Evolutionary conservation across 2,329 filamentous ascomycete genomes (phyloP), one percentile per base, ranked within the genome.

Genomic region (Trichophyton schoenleinii): DNA sequence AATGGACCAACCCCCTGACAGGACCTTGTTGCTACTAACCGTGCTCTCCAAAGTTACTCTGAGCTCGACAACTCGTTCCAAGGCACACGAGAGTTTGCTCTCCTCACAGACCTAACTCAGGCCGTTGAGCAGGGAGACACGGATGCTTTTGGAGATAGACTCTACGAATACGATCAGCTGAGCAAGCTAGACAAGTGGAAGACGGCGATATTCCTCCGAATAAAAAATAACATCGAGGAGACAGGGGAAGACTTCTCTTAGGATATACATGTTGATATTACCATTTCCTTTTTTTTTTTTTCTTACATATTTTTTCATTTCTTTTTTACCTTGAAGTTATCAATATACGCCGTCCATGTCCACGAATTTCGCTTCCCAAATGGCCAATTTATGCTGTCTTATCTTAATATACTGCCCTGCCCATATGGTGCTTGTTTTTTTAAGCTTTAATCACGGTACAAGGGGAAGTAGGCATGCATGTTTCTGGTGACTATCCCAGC

Each of bases 171-270:
- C 71, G 91, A 96, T 73, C 89, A 95, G 78, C 81, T 96, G 77
- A 94, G 86, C 77, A 94, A 94, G 80, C 78, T 97, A 70, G 91
- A 96, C 72, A 94, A 92, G 79, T 97, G 92, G 92, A 96, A 96
- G 87, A 96, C 89, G 58, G 89, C 87, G 36, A 78, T 96, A 62
- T 75, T 96, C 65, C 77, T 95, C 70, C 83, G 85, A 67, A 82
- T 96, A 69, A 96, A 96, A 85, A 86, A 86, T 69, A 80, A 80
- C 60, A 95, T 96, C 68, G 87, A 92, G 76, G 81, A 84, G 70
- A 78, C 80, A 65, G 83, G 79, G 46, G 85, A 87, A 66, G 85
- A 88, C 69, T 88, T 87, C 69, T 86, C 85, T 64, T 88, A 75
- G 71, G 53, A 31, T 13, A 7, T 13, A 31, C 49, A n/a, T 28